Evolutionary conservation across 2,329 filamentous ascomycete species (phyloP).

Genomic region (Aspergillus alliaceus): DNA sequence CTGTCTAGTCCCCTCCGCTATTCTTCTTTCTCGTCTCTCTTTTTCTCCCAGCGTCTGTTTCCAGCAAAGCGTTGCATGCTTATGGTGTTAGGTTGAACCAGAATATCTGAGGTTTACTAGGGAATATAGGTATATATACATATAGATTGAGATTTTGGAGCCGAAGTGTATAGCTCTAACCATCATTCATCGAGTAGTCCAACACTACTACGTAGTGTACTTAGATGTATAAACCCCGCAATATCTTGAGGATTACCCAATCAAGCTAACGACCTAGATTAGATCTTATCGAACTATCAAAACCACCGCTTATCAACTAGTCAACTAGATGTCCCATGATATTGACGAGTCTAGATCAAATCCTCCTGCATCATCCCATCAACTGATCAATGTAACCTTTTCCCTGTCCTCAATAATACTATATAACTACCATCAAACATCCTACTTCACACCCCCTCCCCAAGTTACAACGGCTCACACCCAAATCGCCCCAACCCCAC

Average conservation of each 20-base stretch:
- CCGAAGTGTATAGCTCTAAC: no score
- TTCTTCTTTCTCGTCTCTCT: conserved; percentile 3
- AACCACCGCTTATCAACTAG: no score
- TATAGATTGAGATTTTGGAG: conserved; percentile 8
- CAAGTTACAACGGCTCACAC: not conserved
- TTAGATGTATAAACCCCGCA: no score
- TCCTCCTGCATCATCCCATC: no score
- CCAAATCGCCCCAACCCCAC: not conserved
- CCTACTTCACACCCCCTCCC: not conserved
- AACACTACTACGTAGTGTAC: no score
- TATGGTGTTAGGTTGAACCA: conserved; percentile 35
- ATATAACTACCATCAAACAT: no score
- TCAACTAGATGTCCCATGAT: no score
- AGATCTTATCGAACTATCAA: no score
- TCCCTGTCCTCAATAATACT: not conserved
- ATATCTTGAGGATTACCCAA: no score
- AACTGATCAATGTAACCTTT: not conserved
- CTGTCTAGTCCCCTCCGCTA: not conserved
- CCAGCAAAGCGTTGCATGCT: conserved; percentile 30
- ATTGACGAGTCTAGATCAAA: no score
- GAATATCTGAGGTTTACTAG: conserved; percentile 23
- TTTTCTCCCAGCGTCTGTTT: conserved; percentile 3
- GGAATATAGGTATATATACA: conserved; percentile 38
- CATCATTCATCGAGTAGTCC: no score
- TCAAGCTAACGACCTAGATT: no score